These are phyloP conservation scores for Pythium sukuiense DNA, from an alignment of 352 stramenopile species.

Conservation along the genomic window DNA sequence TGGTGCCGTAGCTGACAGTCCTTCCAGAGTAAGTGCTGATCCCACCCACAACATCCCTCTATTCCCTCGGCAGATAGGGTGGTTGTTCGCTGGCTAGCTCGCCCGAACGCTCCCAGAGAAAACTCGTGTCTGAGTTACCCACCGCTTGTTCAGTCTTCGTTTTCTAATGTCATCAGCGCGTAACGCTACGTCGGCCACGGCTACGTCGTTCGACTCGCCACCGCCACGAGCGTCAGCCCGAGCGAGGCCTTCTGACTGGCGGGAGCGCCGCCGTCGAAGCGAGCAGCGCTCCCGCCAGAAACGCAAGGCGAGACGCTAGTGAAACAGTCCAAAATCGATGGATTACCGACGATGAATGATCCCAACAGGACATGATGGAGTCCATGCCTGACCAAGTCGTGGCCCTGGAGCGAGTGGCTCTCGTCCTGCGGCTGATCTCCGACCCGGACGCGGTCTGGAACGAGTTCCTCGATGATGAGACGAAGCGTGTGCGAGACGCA, in stretches of 20 bases:
- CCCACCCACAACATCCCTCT: too few species aligned
- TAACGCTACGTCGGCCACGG: neutral
- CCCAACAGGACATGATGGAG: neutral
- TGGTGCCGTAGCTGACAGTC: too few species aligned
- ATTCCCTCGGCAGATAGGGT: too few species aligned
- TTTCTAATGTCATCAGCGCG: too few species aligned
- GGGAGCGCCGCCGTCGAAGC: neutral
- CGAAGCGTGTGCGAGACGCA: neutral
- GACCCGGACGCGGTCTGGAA: constrained; percentile 4
- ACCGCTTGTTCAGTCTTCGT: too few species aligned
- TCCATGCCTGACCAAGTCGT: neutral
- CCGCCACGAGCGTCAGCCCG: neutral
- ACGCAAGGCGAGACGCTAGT: neutral
- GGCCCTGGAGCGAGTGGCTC: neutral
- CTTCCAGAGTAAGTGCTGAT: too few species aligned
- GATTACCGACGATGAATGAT: neutral
- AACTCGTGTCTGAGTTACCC: too few species aligned
- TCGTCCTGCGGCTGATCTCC: neutral
- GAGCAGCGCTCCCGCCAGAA: neutral
- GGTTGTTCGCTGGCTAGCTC: too few species aligned
- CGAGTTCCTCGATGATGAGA: constrained; percentile 1
- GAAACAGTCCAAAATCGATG: too few species aligned
- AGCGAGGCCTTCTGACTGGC: neutral
- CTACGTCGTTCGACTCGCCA: neutral
- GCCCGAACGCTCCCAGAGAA: too few species aligned